Conservation (phyloP, 2,329 filamentous ascomycete genomes). For the Penicillium oxalicum region DNA sequence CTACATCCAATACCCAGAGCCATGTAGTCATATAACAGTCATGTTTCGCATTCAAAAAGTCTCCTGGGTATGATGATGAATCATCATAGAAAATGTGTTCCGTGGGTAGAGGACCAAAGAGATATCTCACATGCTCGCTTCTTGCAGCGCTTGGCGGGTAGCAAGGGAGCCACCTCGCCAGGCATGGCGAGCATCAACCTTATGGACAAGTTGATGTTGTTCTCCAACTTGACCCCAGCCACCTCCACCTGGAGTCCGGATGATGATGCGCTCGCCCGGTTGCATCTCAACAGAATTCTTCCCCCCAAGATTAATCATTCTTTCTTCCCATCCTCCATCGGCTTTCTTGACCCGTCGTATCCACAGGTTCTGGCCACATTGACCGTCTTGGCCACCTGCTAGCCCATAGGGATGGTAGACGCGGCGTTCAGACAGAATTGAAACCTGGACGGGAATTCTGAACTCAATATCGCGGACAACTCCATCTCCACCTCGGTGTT, state of each 20-base stretch:
- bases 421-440: conserved; percentile 66
- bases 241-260: conserved; percentile 36
- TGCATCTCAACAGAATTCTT: conserved; percentile 31
- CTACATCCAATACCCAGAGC: too few species aligned
- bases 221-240: conserved; percentile 43
- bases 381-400: conserved; percentile 68
- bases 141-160: conserved; percentile 43
- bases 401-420: conserved; percentile 74
- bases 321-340: conserved; percentile 16
- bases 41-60: too few species aligned
- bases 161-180: conserved; percentile 59
- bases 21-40: too few species aligned
- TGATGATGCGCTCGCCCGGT: conserved; percentile 34
- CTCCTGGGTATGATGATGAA: too few species aligned
- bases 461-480: conserved; percentile 77
- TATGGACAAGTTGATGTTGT: conserved; percentile 45
- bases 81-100: too few species aligned
- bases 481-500: conserved; percentile 67
- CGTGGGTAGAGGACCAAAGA: too few species aligned
- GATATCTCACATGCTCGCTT: conserved; percentile 37
- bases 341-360: conserved; percentile 37
- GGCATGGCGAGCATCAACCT: conserved; percentile 53
- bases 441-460: conserved; percentile 67
- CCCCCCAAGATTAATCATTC: conserved; percentile 24
- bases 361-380: conserved; percentile 79